Evolutionary conservation across 164 flowering plant genomes (phyloP), one percentile per base, ranked within the genome.

Genomic region (Aristolochia californica): DNA sequence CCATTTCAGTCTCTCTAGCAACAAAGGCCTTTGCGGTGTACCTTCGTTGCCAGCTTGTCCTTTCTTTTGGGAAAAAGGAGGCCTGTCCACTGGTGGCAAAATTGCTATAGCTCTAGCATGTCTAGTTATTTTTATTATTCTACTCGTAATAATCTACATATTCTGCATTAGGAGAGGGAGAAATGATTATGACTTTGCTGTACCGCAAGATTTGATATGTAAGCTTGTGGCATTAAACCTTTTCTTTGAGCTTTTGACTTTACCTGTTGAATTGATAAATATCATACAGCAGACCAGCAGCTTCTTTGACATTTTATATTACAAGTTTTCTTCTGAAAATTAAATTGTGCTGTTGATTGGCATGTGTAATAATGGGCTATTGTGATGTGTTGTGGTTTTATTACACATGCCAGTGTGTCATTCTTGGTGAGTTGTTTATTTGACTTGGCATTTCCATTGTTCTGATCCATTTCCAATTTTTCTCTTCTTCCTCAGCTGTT

Each of bases 1-100:
- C 15, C 58, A 47, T 59, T 66, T 21, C 85, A 91, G 98, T 68
- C 81, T 91, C 24, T 79, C 86, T 58, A 79, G 82, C 20, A 94
- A 94, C 71, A 90, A 90, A 69, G 95, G 87, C 51, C 78, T 94
- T 57, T 94, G 97, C 61, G 99, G 99, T 16, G 90, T 79, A 30
- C 83, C 97, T 47, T 61, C 96, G 62, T 68, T 89, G 66, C 97
- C 96, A 4, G 64, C 75, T 44, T 94, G 97, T 66, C 84, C 99
- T 48, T 22, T 86, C 28, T 80, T 93, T 59, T 87, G 96, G 97
- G 80, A 76, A 25, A 77, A 79, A 63, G 80, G 81, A 17, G 73
- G 79, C 56, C 69, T 94, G 65, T 87, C 99, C 51, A 74, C 68
- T 44, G 83, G 75, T 57, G 99, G 84, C 30, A 94, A 94, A 79